These are phyloP conservation scores for Apiospora saccharicola DNA, from an alignment of 2,329 filamentous ascomycete genomes.

Conservation along the genomic window DNA sequence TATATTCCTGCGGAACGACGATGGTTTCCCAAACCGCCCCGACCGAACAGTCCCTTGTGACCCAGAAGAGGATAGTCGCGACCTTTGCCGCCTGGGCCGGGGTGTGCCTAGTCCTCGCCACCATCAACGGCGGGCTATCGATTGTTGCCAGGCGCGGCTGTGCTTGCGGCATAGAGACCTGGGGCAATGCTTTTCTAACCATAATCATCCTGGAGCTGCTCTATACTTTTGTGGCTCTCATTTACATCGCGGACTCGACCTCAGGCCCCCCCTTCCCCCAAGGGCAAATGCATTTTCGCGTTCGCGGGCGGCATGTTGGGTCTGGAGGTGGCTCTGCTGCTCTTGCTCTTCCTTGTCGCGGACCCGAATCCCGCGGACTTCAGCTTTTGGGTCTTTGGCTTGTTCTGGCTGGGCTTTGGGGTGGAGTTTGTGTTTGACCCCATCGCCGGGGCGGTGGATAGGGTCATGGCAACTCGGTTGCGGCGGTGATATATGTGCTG, in stretches of 20 bases:
- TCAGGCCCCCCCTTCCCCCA: not conserved
- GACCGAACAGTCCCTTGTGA: not conserved
- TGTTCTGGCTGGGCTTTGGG: not conserved
- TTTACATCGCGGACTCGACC: not conserved
- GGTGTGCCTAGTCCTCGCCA: not conserved
- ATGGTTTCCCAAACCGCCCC: not conserved
- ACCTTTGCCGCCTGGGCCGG: not conserved
- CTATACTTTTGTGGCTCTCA: not conserved
- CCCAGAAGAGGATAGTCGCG: not conserved
- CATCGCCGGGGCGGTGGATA: not conserved
- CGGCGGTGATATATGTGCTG: not conserved
- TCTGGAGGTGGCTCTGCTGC: not conserved
- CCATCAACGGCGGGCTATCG: not conserved
- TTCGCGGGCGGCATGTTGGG: not conserved
- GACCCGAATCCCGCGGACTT: not conserved
- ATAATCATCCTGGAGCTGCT: not conserved
- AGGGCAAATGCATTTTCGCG: not conserved
- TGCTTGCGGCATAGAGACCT: accelerated
- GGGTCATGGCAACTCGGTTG: not conserved
- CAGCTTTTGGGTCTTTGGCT: not conserved
- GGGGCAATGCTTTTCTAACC: accelerated
- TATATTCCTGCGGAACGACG: not conserved
- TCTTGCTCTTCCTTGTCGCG: not conserved
- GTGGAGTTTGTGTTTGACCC: not conserved
- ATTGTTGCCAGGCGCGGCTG: not conserved